A percentile compares a stretch with the other conserved stretches of the same genome.
These are phyloP conservation scores for Sphaerostilbella broomeana DNA, from an alignment of 2,329 filamentous ascomycete genomes.

Conservation along the genomic window DNA sequence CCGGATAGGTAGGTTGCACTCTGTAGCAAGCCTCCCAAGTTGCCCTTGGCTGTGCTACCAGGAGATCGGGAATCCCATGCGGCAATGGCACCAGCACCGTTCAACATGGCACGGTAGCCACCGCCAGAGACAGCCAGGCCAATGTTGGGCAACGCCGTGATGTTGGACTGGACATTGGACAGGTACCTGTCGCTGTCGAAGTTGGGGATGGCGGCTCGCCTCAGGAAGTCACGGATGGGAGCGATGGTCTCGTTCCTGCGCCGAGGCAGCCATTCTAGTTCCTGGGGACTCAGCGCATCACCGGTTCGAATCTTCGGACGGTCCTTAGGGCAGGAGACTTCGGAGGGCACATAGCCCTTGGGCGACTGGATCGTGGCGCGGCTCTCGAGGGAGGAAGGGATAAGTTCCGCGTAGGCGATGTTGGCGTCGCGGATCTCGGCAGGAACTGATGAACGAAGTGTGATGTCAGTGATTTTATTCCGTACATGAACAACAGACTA, in stretches of 20 bases:
- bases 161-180: conserved; percentile 24
- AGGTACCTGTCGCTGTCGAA: conserved; percentile 76
- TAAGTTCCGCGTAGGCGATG: conserved; percentile 10
- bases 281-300: conserved; percentile 54
- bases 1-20: conserved; percentile 74
- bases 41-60: conserved; percentile 42
- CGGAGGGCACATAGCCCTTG: conserved; percentile 61
- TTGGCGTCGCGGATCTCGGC: conserved; percentile 9
- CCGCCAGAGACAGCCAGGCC: conserved; percentile 76
- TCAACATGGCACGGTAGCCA: conserved; percentile 80
- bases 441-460: conserved; percentile 1
- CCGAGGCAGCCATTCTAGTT: conserved; percentile 65
- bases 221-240: conserved; percentile 69
- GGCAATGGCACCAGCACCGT: conserved; percentile 70
- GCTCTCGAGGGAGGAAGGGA: conserved; percentile 15
- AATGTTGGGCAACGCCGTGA: conserved; percentile 47
- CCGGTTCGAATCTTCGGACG: conserved; percentile 64
- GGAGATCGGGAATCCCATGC: conserved; percentile 71
- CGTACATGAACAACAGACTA: too few relatives aligned
- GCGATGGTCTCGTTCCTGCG: conserved; percentile 67
- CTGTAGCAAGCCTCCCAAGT: conserved; percentile 76
- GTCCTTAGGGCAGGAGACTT: conserved; percentile 61
- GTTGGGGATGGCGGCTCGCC: conserved; percentile 63
- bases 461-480: background rate
- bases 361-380: conserved; percentile 29